Evolutionary conservation across 2,329 filamentous ascomycete genomes (phyloP).

Genomic region (Sporothrix phasma): DNA sequence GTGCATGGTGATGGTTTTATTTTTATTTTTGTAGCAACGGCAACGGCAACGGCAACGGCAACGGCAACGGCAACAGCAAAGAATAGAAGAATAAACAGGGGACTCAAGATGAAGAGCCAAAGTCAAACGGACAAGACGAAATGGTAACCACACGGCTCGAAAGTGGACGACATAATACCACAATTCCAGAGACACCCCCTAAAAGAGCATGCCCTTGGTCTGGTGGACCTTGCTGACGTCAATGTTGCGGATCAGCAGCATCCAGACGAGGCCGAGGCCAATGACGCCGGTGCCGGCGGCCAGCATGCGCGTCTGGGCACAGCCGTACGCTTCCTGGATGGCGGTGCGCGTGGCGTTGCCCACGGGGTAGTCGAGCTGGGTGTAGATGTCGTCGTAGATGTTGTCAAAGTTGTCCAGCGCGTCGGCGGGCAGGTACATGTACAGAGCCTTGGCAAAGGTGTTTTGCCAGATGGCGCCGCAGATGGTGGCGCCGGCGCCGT

Average conservation of each 20-base stretch:
- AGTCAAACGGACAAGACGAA: too few relatives aligned
- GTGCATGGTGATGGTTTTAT: too few relatives aligned
- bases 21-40: too few relatives aligned
- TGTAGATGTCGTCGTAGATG: slow-evolving; percentile 27
- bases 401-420: too few relatives aligned
- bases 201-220: not conserved
- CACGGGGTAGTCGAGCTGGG: slow-evolving; percentile 39
- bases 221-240: not conserved
- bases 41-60: too few relatives aligned
- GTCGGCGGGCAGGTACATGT: slow-evolving; percentile 43
- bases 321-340: slow-evolving; percentile 45
- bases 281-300: slow-evolving; percentile 29
- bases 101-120: too few relatives aligned
- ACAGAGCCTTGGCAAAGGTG: slow-evolving; percentile 42
- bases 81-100: too few relatives aligned
- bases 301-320: slow-evolving; percentile 38
- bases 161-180: too few relatives aligned
- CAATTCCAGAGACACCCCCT: too few relatives aligned
- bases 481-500: slow-evolving; percentile 48
- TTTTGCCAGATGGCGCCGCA: slow-evolving; percentile 55
- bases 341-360: slow-evolving; percentile 41
- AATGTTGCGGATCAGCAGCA: not conserved
- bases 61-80: too few relatives aligned
- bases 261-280: not conserved
- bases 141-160: too few relatives aligned